These are phyloP conservation scores for Aspergillus oerlinghausenensis DNA, from an alignment of 2,329 filamentous ascomycete species.

Conservation along the genomic window DNA sequence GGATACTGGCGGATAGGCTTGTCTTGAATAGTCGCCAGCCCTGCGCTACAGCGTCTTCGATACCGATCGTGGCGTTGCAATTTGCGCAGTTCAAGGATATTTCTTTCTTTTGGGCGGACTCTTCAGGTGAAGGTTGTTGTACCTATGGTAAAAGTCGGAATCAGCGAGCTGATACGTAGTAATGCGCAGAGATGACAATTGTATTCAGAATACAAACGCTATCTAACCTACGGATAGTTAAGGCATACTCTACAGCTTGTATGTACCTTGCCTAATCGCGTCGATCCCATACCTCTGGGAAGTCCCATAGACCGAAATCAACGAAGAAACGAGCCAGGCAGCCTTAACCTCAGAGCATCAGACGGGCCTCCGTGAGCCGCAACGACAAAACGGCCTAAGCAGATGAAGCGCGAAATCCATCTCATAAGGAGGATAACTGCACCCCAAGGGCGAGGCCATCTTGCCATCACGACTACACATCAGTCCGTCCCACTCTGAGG, in stretches of 20 bases:
- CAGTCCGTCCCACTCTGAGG: background rate
- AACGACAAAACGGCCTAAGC: constrained; percentile 1
- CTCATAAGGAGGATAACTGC: constrained; percentile 33
- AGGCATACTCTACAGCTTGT: background rate
- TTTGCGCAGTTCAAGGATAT: constrained; percentile 22
- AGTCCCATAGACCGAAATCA: constrained; percentile 12
- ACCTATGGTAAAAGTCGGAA: constrained; percentile 22
- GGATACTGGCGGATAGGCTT: constrained; percentile 28
- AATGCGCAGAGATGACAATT: background rate
- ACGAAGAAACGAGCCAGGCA: constrained; percentile 21
- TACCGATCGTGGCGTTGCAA: constrained; percentile 30
- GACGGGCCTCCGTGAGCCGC: constrained; percentile 7
- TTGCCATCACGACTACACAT: constrained; percentile 1
- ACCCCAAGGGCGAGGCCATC: background rate
- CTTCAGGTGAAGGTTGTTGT: constrained; percentile 22
- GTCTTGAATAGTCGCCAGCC: constrained; percentile 52
- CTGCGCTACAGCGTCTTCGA: constrained; percentile 38
- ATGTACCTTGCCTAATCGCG: constrained; percentile 38
- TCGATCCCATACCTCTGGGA: constrained; percentile 24
- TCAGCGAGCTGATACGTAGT: background rate
- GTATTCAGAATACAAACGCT: background rate
- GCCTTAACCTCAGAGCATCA: constrained; percentile 11
- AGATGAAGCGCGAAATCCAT: constrained; percentile 31
- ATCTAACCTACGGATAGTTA: background rate
- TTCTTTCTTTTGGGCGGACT: background rate